Percentiles rank a stretch among this genome's conserved stretches.
phyloP scores from a whole-genome alignment of 768 basidiomycete genomes.

The Kwoniella pini region DNA sequence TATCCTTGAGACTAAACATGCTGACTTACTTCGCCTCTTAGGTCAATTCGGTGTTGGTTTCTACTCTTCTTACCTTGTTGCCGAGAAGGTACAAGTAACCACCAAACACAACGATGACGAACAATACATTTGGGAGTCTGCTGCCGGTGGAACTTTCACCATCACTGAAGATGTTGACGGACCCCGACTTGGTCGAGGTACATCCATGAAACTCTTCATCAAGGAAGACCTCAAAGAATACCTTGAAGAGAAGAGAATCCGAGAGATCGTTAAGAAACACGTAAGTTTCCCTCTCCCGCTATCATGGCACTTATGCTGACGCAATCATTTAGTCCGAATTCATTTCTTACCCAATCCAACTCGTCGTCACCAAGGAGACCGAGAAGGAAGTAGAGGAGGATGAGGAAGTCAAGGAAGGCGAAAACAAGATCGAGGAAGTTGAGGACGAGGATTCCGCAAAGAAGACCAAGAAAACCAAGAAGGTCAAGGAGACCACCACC shows the following conservation, averaged over 20 bases:
- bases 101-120: conserved; percentile 99
- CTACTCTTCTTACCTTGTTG: conserved; percentile 99
- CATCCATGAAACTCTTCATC: conserved; percentile 71
- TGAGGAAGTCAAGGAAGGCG: conserved; percentile 76
- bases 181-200: conserved; percentile 88
- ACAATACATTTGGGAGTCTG: conserved; percentile 99
- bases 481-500: conserved; percentile 80
- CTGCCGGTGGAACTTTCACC: conserved; percentile 98
- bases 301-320: not conserved
- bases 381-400: conserved; percentile 78
- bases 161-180: conserved; percentile 91
- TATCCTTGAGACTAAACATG: not conserved
- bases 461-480: conserved; percentile 92
- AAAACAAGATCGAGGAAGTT: conserved; percentile 65
- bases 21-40: conserved; percentile 2
- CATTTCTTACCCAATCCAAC: conserved; percentile 99
- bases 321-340: conserved; percentile 70
- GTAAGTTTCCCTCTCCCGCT: conserved; percentile 25
- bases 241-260: conserved; percentile 98
- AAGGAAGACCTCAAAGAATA: conserved; percentile 99
- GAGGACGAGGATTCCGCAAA: conserved; percentile 67
- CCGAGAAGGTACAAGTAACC: conserved; percentile 96
- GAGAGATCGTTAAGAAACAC: conserved; percentile 99
- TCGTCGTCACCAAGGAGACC: conserved; percentile 97
- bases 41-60: conserved; percentile 97